Conservation (phyloP, 495 filamentous ascomycete genomes). For the Aspergillus nidulans region DNA sequence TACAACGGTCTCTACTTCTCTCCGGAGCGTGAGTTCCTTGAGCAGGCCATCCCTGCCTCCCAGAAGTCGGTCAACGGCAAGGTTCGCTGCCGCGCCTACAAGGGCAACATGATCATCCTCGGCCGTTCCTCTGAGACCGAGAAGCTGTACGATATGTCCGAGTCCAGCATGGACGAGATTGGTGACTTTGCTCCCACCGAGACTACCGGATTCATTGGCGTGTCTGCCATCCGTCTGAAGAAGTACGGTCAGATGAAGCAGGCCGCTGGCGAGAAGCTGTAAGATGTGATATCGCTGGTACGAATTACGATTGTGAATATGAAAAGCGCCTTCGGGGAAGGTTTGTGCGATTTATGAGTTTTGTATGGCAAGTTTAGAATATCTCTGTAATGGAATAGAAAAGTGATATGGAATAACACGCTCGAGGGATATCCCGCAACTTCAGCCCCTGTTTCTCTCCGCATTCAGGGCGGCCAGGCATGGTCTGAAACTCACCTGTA, state of each 20-base stretch:
- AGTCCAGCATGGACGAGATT: conserved; percentile 85
- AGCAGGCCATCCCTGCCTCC: conserved; percentile 64
- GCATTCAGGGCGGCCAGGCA: too few species aligned
- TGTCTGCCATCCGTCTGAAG: conserved; percentile 82
- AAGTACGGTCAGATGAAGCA: conserved; percentile 62
- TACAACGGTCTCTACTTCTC: conserved; percentile 61
- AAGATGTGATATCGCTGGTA: conserved; percentile 1
- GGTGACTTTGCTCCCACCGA: conserved; percentile 72
- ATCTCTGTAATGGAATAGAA: conserved; percentile 12
- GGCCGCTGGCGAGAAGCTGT: conserved; percentile 13
- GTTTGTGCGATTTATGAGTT: conserved; percentile 5
- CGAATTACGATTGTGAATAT: conserved; percentile 10
- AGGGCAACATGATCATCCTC: conserved; percentile 69
- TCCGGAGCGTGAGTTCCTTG: conserved; percentile 73
- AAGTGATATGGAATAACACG: neutral
- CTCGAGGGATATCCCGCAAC: neutral
- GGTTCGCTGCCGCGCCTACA: conserved; percentile 70
- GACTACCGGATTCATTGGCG: conserved; percentile 74
- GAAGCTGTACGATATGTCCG: conserved; percentile 80
- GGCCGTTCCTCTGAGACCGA: conserved; percentile 71
- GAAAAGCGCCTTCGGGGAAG: conserved; percentile 5
- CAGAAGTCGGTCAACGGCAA: conserved; percentile 66
- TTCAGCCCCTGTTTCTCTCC: neutral
- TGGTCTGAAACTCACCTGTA: too few species aligned
- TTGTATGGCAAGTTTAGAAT: conserved; percentile 7